Conservation (phyloP, 2,329 filamentous ascomycete genomes). For the Cercospora janseana region DNA sequence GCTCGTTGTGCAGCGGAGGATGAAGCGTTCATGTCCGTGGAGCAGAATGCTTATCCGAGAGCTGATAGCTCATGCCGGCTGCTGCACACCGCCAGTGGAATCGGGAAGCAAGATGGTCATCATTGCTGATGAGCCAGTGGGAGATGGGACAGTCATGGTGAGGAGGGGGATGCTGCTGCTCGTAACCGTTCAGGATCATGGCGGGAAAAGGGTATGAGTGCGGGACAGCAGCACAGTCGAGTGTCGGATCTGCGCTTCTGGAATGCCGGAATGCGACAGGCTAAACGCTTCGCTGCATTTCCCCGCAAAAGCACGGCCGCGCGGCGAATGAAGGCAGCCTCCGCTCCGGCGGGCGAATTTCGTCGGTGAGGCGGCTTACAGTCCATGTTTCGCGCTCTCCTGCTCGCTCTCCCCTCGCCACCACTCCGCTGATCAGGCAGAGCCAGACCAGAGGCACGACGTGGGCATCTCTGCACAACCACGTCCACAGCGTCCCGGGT, state of each 20-base stretch:
- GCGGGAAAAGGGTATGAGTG: too few species aligned
- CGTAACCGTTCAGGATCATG: too few species aligned
- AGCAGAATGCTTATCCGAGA: not conserved
- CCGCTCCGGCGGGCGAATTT: not conserved
- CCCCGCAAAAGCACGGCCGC: constrained; percentile 4
- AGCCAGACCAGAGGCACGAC: not conserved
- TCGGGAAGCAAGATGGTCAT: not conserved
- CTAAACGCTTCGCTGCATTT: not conserved
- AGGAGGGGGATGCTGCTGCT: too few species aligned
- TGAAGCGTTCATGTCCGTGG: constrained; percentile 3
- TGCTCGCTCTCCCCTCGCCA: not conserved
- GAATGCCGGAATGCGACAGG: not conserved
- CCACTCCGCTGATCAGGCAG: not conserved
- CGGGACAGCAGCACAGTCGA: too few species aligned
- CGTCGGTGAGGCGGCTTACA: constrained; percentile 1
- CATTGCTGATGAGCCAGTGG: too few species aligned
- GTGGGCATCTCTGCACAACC: too few species aligned
- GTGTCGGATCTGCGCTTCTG: constrained; percentile 4
- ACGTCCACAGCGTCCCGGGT: too few species aligned
- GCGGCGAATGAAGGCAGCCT: not conserved
- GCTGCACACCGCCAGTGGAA: not conserved
- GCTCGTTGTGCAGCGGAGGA: not conserved
- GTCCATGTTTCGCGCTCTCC: not conserved
- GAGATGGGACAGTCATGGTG: too few species aligned
- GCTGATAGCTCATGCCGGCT: not conserved